phyloP scores from a whole-genome alignment of 768 basidiomycete species.

The Lactarius psammicola region DNA sequence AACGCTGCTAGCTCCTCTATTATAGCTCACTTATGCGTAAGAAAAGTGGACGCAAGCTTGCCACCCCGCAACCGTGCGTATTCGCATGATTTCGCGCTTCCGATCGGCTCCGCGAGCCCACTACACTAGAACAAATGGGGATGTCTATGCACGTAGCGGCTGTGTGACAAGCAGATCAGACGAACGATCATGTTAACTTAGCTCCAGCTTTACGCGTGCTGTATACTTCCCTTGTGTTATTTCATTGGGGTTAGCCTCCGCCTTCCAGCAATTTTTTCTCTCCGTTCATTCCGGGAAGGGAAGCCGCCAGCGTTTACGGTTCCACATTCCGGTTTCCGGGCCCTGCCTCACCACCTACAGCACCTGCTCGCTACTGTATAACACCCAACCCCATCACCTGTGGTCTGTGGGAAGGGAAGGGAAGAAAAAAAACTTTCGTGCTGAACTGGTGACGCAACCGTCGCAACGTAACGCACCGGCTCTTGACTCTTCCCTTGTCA shows the following conservation, averaged over 20 bases:
- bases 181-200: conserved; percentile 4
- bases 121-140: not conserved
- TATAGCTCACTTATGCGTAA: not conserved
- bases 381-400: not conserved
- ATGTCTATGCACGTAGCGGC: not conserved
- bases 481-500: not conserved
- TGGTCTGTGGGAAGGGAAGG: not conserved
- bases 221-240: not conserved
- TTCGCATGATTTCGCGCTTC: not conserved
- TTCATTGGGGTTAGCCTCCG: not conserved
- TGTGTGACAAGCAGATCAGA: conserved; percentile 11
- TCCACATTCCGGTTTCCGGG: conserved; percentile 1
- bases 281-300: not conserved
- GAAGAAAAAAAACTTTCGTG: not conserved
- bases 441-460: not conserved
- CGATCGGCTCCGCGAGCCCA: conserved; percentile 7
- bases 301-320: conserved; percentile 3
- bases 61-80: not conserved
- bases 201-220: not conserved
- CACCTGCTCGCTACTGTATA: not conserved
- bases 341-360: not conserved
- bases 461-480: not conserved
- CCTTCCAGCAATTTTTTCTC: not conserved
- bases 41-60: not conserved
- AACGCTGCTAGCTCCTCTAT: not conserved